Conservation (phyloP, 306 rosid species). For the Astragalus membranaceus region DNA sequence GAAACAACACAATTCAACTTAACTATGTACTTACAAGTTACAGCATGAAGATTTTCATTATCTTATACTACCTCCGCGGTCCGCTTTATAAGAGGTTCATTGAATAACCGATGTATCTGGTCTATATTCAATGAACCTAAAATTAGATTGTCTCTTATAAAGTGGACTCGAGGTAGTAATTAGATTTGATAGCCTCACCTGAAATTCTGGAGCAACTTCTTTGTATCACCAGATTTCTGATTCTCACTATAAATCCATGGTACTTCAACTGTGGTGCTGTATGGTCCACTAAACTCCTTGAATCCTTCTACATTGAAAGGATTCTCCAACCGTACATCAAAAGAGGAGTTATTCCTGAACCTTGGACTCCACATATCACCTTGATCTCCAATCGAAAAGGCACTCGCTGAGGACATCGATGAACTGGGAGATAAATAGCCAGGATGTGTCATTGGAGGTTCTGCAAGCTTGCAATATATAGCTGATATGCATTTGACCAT, state of each 20-base stretch:
- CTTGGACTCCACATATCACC: constrained; percentile 81
- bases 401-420: constrained; percentile 67
- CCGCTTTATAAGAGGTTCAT: no score
- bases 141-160: no score
- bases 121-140: no score
- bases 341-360: constrained; percentile 61
- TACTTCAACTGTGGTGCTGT: constrained; percentile 97
- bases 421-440: constrained; percentile 84
- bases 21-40: background rate
- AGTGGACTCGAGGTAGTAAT: background rate
- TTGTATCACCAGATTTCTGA: constrained; percentile 59
- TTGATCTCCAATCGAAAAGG: constrained; percentile 68
- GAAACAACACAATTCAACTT: constrained; percentile 19
- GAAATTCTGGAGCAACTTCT: constrained; percentile 78
- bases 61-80: background rate
- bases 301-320: constrained; percentile 91
- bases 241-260: constrained; percentile 78
- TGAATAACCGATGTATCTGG: no score
- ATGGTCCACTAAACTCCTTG: constrained; percentile 93
- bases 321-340: constrained; percentile 71
- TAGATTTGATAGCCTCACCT: constrained; percentile 39
- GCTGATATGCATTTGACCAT: constrained; percentile 92
- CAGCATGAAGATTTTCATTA: background rate
- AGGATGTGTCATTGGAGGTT: constrained; percentile 58
- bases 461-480: constrained; percentile 85